Conservation (phyloP, 805 yeast species). For the Teunomyces pallodes region DNA sequence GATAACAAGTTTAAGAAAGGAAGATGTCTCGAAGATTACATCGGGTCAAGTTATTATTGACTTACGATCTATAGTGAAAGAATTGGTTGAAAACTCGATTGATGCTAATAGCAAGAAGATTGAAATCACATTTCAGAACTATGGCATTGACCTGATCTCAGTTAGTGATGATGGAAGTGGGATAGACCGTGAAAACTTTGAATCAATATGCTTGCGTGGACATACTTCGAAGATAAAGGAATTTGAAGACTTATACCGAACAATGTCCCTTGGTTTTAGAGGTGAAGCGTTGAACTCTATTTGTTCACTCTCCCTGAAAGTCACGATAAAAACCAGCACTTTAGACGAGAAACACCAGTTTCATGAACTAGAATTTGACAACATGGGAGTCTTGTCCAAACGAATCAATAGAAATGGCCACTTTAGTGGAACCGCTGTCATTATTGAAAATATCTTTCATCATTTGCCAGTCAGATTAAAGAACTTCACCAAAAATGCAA, state of each 20-base stretch:
- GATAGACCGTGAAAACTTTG: slow-evolving; percentile 51
- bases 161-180: slow-evolving; percentile 70
- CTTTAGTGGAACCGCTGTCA: slow-evolving; percentile 66
- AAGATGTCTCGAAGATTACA: slow-evolving; percentile 72
- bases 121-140: slow-evolving; percentile 64
- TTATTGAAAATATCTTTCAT: slow-evolving; percentile 57
- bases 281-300: slow-evolving; percentile 80
- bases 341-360: slow-evolving; percentile 54
- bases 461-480: slow-evolving; percentile 79
- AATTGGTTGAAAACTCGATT: slow-evolving; percentile 79
- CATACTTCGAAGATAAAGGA: slow-evolving; percentile 61
- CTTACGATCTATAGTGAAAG: slow-evolving; percentile 74
- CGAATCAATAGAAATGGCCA: slow-evolving; percentile 43
- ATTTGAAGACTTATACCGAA: slow-evolving; percentile 52
- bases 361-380: slow-evolving; percentile 50
- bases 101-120: slow-evolving; percentile 74
- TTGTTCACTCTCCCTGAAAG: slow-evolving; percentile 49
- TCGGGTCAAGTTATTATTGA: slow-evolving; percentile 93
- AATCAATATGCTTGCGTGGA: slow-evolving; percentile 55
- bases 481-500: slow-evolving; percentile 64
- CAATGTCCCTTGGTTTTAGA: slow-evolving; percentile 67
- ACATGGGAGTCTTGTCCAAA: slow-evolving; percentile 48
- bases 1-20: slow-evolving; percentile 26
- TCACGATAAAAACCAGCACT: slow-evolving; percentile 52
- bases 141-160: slow-evolving; percentile 73